phyloP scores from a whole-genome alignment of 129 eudicot genomes.

The Calendula officinalis region DNA sequence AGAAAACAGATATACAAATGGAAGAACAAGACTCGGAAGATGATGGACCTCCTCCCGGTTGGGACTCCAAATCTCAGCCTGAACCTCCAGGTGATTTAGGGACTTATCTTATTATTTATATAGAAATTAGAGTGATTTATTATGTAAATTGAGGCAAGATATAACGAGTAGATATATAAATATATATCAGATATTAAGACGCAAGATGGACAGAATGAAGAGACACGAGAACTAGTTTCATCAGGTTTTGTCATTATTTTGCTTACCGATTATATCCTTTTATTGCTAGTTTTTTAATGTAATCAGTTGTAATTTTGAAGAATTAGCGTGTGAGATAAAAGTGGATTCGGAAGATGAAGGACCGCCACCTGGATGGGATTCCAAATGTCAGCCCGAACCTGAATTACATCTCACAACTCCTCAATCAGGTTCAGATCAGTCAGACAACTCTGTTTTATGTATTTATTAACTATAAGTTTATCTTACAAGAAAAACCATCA shows the following conservation, averaged over 20 bases:
- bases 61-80: slow-evolving; percentile 31
- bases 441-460: background rate
- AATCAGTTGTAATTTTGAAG: background rate
- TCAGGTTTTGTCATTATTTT: slow-evolving; percentile 29
- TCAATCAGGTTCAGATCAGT: slow-evolving; percentile 21
- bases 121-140: background rate
- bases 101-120: background rate
- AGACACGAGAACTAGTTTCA: slow-evolving; percentile 17
- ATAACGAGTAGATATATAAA: background rate
- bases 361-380: slow-evolving; percentile 46
- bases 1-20: slow-evolving; percentile 32
- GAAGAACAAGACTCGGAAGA: slow-evolving; percentile 34
- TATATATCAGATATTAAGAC: slow-evolving; percentile 33
- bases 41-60: slow-evolving; percentile 47
- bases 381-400: slow-evolving; percentile 22
- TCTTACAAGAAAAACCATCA: background rate
- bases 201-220: slow-evolving; percentile 36
- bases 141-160: slow-evolving; percentile 9
- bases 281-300: background rate
- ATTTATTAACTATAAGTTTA: background rate
- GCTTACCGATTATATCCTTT: background rate
- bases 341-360: slow-evolving; percentile 33
- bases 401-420: slow-evolving; percentile 3
- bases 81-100: slow-evolving; percentile 21
- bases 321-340: slow-evolving; percentile 10